Evolutionary conservation across 495 filamentous ascomycete species (phyloP), one percentile per base, ranked within the genome.

Genomic region (Aspergillus saccharolyticus): DNA sequence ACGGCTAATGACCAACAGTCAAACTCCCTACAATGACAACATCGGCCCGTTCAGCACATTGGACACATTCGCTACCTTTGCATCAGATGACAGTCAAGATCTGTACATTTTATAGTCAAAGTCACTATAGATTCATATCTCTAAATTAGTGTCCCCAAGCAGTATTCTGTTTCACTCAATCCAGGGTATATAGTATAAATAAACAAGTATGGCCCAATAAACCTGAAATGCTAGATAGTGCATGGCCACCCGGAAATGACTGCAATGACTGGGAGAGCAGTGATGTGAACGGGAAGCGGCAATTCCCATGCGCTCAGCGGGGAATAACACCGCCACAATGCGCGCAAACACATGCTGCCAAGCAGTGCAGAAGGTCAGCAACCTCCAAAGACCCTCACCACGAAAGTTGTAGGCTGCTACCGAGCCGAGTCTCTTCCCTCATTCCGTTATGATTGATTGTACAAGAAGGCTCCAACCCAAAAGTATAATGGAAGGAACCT

Each of bases 131-230:
- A 63, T 58, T 60, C 43, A 47, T 44, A 19, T 43, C 44, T 54
- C 56, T 61, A 50, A 50, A 57, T 50, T 50, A 50, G 45, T 47
- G 48, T 50, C 55, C 54, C 55, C 56, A 57, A 53, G 24, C 18
- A 56, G n/a, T 60, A 50, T 58, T 60, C 58, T 48, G 56, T 56
- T 66, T 63, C 64, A 53, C 49, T 63, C 56, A 63, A 64, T 62
- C 61, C 63, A 66, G 70, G 68, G 68, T 72, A 72, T 75, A 72
- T 73, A 56, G 65, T 63, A 68, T 63, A 66, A 55, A 39, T 39
- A 17, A 50, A 50, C 47, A 50, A n/a, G 30, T 64, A 55, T 55
- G 43, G 55, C 22, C 58, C 65, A 65, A 55, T 46, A 64, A 61
- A 53, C 54, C 39, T 25, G 50, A 18, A 45, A 52, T 25, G 43